These are phyloP conservation scores for Sporothrix sp. DNA, from an alignment of 2,329 filamentous ascomycete species.

Conservation along the genomic window DNA sequence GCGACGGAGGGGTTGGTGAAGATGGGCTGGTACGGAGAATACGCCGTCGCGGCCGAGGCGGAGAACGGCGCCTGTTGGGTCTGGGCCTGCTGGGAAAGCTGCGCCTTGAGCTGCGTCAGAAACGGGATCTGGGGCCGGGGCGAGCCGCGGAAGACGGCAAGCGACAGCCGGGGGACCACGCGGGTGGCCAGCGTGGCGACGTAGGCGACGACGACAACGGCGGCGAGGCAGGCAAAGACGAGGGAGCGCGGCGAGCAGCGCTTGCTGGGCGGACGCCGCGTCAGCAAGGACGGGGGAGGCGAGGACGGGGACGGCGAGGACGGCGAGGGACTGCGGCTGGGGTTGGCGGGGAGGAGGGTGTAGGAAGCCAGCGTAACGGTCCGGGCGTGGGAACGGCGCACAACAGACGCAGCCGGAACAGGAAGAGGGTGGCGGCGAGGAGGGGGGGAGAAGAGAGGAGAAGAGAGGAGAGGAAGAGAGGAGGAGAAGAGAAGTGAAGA, in stretches of 20 bases:
- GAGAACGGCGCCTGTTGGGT: slow-evolving; percentile 2
- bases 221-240: slow-evolving; percentile 39
- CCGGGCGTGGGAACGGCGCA: not conserved
- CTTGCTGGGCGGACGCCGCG: not conserved
- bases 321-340: not conserved
- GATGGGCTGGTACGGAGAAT: slow-evolving; percentile 27
- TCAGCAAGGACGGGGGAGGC: too few relatives aligned
- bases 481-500: not conserved
- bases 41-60: slow-evolving; percentile 20
- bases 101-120: slow-evolving; percentile 8
- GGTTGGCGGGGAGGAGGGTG: slow-evolving; percentile 22
- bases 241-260: slow-evolving; percentile 12
- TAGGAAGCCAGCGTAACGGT: slow-evolving; percentile 11
- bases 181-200: slow-evolving; percentile 59
- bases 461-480: not conserved
- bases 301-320: slow-evolving; percentile 19
- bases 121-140: slow-evolving; percentile 10
- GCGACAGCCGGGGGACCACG: slow-evolving; percentile 44
- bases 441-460: not conserved
- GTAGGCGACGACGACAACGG: slow-evolving; percentile 46
- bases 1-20: slow-evolving; percentile 37
- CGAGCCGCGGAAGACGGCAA: slow-evolving; percentile 43
- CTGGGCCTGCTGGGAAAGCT: not conserved
- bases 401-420: too few relatives aligned
- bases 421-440: not conserved